These are phyloP conservation scores for Leucogyrophana mollusca DNA, from an alignment of 768 basidiomycete species.

Conservation along the genomic window DNA sequence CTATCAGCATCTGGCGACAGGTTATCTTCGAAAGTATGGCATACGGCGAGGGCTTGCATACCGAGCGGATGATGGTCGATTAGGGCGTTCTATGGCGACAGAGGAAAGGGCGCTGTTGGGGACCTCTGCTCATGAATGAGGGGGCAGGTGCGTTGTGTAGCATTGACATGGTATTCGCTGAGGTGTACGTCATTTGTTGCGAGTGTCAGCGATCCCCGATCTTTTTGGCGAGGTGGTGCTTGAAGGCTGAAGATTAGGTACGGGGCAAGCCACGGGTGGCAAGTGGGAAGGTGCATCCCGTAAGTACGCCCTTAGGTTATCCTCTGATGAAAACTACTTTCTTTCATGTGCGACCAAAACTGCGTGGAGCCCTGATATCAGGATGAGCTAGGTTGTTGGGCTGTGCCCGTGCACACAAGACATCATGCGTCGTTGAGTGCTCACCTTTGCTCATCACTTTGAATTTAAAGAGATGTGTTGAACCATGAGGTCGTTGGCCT, in stretches of 20 bases:
- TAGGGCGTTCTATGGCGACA: conserved; percentile 23
- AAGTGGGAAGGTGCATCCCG: conserved; percentile 29
- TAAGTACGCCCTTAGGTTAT: conserved; percentile 58
- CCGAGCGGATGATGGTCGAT: conserved; percentile 82
- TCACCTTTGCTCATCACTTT: neutral
- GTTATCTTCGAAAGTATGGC: conserved; percentile 95
- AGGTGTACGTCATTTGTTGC: conserved; percentile 38
- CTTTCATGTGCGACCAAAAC: conserved; percentile 22
- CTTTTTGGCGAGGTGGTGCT: conserved; percentile 15
- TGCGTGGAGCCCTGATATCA: no score
- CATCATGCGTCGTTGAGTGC: neutral
- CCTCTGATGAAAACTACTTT: conserved; percentile 40
- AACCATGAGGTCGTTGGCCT: no score
- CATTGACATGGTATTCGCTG: conserved; percentile 38
- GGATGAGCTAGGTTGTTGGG: no score
- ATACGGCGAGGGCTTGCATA: conserved; percentile 84
- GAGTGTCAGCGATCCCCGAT: conserved; percentile 24
- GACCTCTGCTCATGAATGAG: conserved; percentile 24
- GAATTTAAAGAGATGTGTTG: no score
- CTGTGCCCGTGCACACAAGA: neutral
- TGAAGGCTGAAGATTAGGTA: conserved; percentile 13
- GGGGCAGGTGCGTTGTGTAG: conserved; percentile 66
- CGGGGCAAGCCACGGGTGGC: neutral
- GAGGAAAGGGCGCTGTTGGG: conserved; percentile 14
- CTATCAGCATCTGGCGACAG: conserved; percentile 84